Evolutionary conservation across 1,284 basidiomycete genomes (phyloP).

Genomic region (Clitocybe nebularis): DNA sequence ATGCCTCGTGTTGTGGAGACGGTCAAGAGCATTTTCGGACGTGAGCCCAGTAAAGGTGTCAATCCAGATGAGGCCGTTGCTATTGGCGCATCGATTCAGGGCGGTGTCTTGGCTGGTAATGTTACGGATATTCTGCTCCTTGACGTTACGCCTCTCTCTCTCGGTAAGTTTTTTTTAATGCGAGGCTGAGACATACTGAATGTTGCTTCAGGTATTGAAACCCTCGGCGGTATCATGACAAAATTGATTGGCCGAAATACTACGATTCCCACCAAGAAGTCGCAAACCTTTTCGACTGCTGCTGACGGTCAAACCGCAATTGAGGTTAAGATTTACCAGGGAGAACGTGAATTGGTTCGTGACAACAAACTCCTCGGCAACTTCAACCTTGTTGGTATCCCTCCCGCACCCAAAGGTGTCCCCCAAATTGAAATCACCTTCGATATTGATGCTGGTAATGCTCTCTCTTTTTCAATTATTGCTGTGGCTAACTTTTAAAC

Average conservation of each 20-base stretch:
- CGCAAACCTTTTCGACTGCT: conserved; percentile 97
- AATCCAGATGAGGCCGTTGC: conserved; percentile 97
- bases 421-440: conserved; percentile 99
- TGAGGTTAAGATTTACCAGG: conserved; percentile 97
- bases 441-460: conserved; percentile 92
- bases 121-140: conserved; percentile 96
- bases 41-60: conserved; percentile 96
- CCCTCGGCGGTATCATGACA: conserved; percentile 98
- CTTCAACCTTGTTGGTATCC: conserved; percentile 98
- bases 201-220: conserved; percentile 70
- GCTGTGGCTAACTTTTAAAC: neutral
- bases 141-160: conserved; percentile 92
- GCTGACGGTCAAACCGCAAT: conserved; percentile 95
- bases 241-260: conserved; percentile 95
- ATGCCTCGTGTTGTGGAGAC: conserved; percentile 96
- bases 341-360: conserved; percentile 94
- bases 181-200: neutral
- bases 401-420: conserved; percentile 96
- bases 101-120: conserved; percentile 93
- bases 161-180: conserved; percentile 49
- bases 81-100: conserved; percentile 90
- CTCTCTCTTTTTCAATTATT: neutral
- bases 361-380: conserved; percentile 99
- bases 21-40: conserved; percentile 88
- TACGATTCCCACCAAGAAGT: conserved; percentile 99